Evolutionary conservation across 108 stramenopile species (phyloP).

Genomic region (Cylindrotheca fusiformis): DNA sequence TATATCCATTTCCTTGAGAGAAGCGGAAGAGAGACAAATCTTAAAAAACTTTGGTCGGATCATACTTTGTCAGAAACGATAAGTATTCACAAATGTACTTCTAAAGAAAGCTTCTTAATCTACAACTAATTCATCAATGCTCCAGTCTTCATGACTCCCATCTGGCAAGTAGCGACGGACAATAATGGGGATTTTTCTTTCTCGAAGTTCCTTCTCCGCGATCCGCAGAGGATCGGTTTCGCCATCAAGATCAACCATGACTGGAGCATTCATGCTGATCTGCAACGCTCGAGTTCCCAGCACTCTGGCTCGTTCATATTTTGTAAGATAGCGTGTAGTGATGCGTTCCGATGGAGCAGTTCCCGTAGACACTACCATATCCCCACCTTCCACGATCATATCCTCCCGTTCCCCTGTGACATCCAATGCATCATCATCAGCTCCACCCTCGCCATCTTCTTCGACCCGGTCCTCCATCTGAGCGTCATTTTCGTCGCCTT

Average conservation of each 20-base stretch:
- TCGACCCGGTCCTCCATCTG: constrained; percentile 40
- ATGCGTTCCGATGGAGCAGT: constrained; percentile 59
- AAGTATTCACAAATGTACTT: not conserved
- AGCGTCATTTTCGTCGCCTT: constrained; percentile 43
- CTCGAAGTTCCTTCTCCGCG: constrained; percentile 97
- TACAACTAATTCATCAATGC: constrained; percentile 94
- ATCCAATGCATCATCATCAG: constrained; percentile 53
- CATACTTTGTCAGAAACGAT: constrained; percentile 21
- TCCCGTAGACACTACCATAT: constrained; percentile 36
- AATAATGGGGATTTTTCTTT: constrained; percentile 98
- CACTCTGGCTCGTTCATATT: constrained; percentile 98
- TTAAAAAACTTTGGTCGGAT: constrained; percentile 44
- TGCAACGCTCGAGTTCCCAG: constrained; percentile 98
- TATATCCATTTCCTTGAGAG: constrained; percentile 22
- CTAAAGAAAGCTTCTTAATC: constrained; percentile 37
- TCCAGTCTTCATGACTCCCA: constrained; percentile 98
- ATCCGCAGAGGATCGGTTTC: constrained; percentile 99
- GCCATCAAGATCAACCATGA: constrained; percentile 97
- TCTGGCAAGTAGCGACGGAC: constrained; percentile 97
- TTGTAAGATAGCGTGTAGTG: constrained; percentile 97
- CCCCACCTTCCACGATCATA: constrained; percentile 37
- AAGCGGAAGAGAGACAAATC: constrained; percentile 37
- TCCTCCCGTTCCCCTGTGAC: constrained; percentile 75
- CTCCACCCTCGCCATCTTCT: constrained; percentile 39
- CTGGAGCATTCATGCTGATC: constrained; percentile 98